Conservation (phyloP, 2,329 filamentous ascomycete genomes). For the Fusarium illudens region DNA sequence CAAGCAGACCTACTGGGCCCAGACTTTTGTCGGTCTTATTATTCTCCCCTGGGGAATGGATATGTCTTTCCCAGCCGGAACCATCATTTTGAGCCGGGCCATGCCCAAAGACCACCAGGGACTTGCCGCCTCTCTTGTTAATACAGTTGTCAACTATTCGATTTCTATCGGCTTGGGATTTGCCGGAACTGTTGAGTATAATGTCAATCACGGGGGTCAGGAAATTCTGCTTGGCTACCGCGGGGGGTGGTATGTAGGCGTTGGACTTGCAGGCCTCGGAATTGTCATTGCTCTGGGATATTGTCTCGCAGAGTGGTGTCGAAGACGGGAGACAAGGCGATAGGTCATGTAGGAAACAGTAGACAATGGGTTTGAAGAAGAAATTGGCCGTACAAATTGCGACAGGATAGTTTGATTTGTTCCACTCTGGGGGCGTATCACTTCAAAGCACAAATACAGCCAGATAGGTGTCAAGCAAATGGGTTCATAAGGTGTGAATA, state of each 20-base stretch:
- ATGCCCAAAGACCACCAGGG: constrained; percentile 50
- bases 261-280: constrained; percentile 49
- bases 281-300: constrained; percentile 41
- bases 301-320: constrained; percentile 9
- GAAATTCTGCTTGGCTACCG: constrained; percentile 48
- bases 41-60: constrained; percentile 66
- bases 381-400: background rate
- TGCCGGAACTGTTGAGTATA: constrained; percentile 65
- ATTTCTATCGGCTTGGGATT: constrained; percentile 70
- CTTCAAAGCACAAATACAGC: too few relatives aligned
- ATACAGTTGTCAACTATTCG: constrained; percentile 70
- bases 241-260: constrained; percentile 52
- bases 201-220: constrained; percentile 39
- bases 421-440: too few relatives aligned
- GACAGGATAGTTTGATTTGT: too few relatives aligned
- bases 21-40: constrained; percentile 60
- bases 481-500: too few relatives aligned
- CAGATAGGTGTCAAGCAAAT: too few relatives aligned
- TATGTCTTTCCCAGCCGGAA: constrained; percentile 68
- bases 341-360: background rate
- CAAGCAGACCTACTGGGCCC: constrained; percentile 67
- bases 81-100: constrained; percentile 62
- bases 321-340: background rate
- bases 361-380: background rate
- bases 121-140: constrained; percentile 59